phyloP scores from a whole-genome alignment of 78 protist species.

The Emiliania huxleyi region DNA sequence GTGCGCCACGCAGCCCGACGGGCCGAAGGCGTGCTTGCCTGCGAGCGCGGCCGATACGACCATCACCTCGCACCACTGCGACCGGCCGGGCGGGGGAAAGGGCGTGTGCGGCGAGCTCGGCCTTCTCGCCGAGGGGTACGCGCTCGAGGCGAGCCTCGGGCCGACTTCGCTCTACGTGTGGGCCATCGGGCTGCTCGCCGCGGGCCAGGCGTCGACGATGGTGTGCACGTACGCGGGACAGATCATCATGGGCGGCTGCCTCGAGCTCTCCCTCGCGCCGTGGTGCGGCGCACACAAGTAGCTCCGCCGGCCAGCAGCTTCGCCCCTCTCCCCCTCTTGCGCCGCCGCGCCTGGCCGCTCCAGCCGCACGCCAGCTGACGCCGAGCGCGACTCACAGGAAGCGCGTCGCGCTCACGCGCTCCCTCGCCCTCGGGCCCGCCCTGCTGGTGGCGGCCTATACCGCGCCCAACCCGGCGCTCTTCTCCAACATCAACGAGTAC shows the following conservation, averaged over 20 bases:
- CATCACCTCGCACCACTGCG: too few relatives aligned
- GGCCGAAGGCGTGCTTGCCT: not conserved
- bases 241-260: constrained; percentile 68
- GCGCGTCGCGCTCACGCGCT: constrained; percentile 69
- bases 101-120: not conserved
- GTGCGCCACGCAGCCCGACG: not conserved
- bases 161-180: not conserved
- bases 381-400: too few relatives aligned
- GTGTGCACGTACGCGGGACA: constrained; percentile 84
- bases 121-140: not conserved
- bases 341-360: too few relatives aligned
- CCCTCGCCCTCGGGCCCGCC: constrained; percentile 70
- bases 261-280: constrained; percentile 49
- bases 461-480: not conserved
- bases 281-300: too few relatives aligned
- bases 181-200: constrained; percentile 70
- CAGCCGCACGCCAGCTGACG: too few relatives aligned
- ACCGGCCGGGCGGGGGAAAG: too few relatives aligned
- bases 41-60: too few relatives aligned
- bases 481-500: not conserved
- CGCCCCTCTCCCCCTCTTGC: too few relatives aligned
- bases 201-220: constrained; percentile 77
- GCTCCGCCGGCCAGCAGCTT: too few relatives aligned
- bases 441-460: not conserved
- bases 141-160: not conserved